These are phyloP conservation scores for Lactifluus subvellereus DNA, from an alignment of 768 basidiomycete species.

Conservation along the genomic window DNA sequence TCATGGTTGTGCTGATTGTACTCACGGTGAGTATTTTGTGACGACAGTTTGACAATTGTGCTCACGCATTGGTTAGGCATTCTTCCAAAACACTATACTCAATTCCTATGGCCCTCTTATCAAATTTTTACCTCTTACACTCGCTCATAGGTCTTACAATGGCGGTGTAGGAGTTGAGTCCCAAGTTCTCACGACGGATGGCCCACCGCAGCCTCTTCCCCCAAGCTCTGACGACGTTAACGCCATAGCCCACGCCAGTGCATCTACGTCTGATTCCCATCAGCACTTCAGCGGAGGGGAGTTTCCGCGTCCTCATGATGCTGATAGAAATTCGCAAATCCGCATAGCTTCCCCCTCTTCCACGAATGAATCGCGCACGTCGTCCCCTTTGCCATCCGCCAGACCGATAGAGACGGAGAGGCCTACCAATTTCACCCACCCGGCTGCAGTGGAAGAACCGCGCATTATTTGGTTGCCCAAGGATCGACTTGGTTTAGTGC, in stretches of 20 bases:
- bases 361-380: slow-evolving; percentile 15
- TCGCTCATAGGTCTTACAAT: slow-evolving; percentile 63
- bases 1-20: slow-evolving; percentile 83
- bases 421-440: slow-evolving; percentile 72
- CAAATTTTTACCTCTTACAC: slow-evolving; percentile 68
- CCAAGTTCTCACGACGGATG: neutral
- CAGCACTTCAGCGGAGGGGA: neutral
- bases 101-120: slow-evolving; percentile 80
- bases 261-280: neutral
- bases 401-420: slow-evolving; percentile 29
- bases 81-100: slow-evolving; percentile 68
- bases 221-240: neutral
- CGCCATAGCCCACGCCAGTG: neutral
- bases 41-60: neutral
- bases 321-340: neutral
- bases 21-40: slow-evolving; percentile 54
- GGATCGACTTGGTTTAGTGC: slow-evolving; percentile 59
- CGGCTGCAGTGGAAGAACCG: slow-evolving; percentile 69
- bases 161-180: neutral
- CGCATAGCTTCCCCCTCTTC: neutral
- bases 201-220: neutral
- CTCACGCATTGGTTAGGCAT: slow-evolving; percentile 38
- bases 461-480: slow-evolving; percentile 82
- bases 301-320: neutral
- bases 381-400: slow-evolving; percentile 22